Conservation (phyloP, 768 basidiomycete genomes). For the Scleroderma citrinum region DNA sequence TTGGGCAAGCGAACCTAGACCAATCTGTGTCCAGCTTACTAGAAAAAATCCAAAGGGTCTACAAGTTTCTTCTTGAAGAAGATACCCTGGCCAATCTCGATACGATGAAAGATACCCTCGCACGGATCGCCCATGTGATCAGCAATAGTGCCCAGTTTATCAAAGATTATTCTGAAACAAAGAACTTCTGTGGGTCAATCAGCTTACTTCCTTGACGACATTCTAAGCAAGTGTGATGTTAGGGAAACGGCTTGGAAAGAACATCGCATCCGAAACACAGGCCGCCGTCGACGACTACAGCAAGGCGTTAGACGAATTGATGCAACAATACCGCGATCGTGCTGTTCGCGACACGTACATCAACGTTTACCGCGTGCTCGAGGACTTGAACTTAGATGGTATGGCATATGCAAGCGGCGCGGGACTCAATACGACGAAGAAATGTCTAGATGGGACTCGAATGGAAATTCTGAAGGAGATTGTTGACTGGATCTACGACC, state of each 20-base stretch:
- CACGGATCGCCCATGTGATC: not conserved
- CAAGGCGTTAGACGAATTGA: not conserved
- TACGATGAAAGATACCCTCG: not conserved
- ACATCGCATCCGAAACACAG: not conserved
- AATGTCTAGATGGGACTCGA: not conserved
- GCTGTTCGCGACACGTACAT: not conserved
- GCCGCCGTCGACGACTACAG: not conserved
- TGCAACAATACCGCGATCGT: not conserved
- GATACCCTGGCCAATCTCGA: not conserved
- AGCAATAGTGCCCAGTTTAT: not conserved
- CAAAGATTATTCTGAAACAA: not conserved
- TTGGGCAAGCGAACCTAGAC: not conserved
- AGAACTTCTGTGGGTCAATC: not conserved
- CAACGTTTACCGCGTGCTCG: not conserved
- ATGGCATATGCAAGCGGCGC: not conserved
- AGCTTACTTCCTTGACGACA: not conserved
- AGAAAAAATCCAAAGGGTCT: not conserved
- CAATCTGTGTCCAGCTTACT: not conserved
- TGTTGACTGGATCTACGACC: not conserved
- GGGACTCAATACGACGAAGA: not conserved
- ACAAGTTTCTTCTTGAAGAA: not conserved
- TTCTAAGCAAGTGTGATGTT: not conserved
- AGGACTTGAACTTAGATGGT: not conserved
- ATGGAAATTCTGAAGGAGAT: not conserved
- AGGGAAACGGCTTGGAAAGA: not conserved